Evolutionary conservation across 176 grass and related monocot genomes (phyloP).

Genomic region (Thinopyrum elongatum): DNA sequence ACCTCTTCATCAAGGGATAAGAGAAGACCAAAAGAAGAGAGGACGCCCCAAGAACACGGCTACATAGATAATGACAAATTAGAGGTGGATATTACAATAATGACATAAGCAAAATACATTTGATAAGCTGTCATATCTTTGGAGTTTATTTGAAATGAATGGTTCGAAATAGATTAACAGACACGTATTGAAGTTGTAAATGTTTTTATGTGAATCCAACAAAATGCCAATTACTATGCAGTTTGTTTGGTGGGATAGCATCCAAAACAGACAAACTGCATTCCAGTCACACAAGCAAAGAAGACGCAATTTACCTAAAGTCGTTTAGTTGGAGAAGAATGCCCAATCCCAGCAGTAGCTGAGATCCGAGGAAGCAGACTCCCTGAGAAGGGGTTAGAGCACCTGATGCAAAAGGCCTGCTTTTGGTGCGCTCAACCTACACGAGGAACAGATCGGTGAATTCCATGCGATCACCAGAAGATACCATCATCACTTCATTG

Average conservation of each 20-base stretch:
- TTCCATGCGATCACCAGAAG: neutral
- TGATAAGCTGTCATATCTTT: neutral
- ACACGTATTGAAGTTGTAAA: too few species aligned
- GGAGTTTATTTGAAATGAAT: neutral
- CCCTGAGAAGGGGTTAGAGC: constrained; percentile 60
- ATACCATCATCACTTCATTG: neutral
- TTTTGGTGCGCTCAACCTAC: constrained; percentile 80
- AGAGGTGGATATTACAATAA: neutral
- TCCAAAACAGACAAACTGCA: neutral
- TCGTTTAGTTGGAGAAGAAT: constrained; percentile 87
- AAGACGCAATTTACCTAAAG: constrained; percentile 51
- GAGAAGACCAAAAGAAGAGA: constrained; percentile 77
- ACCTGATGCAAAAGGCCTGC: constrained; percentile 80
- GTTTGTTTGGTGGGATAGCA: too few species aligned
- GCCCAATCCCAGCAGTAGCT: constrained; percentile 79
- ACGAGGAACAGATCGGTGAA: constrained; percentile 2
- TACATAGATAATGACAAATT: constrained; percentile 34
- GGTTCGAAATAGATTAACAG: too few species aligned
- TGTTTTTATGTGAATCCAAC: too few species aligned
- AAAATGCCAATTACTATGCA: too few species aligned
- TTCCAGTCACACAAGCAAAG: neutral
- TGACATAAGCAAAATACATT: neutral
- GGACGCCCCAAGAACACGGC: constrained; percentile 72
- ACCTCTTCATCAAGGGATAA: constrained; percentile 91
- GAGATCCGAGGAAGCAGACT: constrained; percentile 70